Base-by-base conservation (phyloP, 768 basidiomycete genomes). In the Pulveroboletus sp. region DNA sequence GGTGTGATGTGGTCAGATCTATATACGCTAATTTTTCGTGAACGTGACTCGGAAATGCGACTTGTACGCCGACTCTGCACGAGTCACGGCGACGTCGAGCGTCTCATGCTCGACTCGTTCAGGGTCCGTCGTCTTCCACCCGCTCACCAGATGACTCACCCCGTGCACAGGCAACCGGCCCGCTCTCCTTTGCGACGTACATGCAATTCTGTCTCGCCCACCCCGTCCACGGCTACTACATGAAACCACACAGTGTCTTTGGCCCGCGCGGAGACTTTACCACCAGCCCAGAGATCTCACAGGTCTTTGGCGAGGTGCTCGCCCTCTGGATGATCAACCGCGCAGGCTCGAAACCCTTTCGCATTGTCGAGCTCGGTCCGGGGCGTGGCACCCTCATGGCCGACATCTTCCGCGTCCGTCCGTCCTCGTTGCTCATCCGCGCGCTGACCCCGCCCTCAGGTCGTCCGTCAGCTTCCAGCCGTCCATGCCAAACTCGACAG, bases 251-350 rank as follows among this genome's bases (percentile, higher is more conserved):
- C 49, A 75, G 81, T 36, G 85, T 98, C 3, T 91, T 99, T 60
- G 96, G 96, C 12, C 55, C 80, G 0, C 74, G 76, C 35, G 96
- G 96, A 6, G 96, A 99, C 72, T 99, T 98, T 62, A 86, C 89
- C 19, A 99, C 96, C 11, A 93, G 89, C 58, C 96, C 95, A 2
- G 96, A 99, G 67, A 97, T 99, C 45, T 89, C 83, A 59, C 93
- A 97, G 65, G 81, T 90, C 1, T 98, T 98, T 64, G 96, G 96
- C 51, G 95, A 99, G 83, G 95, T 93, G 63, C 69, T 96, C 13
- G 93, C 80, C 0, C 73, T 97, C 43, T 99, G 94, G 93, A 72
- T 90, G 42, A 62, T 93, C 31, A 82, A 83, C 0, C 84, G 86
- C 57, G 70, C 75, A 5, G 83, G 81, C 5, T 73, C 79, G 0